Conservation (phyloP, 345 rosid species). For the Tarenaya hassleriana region DNA sequence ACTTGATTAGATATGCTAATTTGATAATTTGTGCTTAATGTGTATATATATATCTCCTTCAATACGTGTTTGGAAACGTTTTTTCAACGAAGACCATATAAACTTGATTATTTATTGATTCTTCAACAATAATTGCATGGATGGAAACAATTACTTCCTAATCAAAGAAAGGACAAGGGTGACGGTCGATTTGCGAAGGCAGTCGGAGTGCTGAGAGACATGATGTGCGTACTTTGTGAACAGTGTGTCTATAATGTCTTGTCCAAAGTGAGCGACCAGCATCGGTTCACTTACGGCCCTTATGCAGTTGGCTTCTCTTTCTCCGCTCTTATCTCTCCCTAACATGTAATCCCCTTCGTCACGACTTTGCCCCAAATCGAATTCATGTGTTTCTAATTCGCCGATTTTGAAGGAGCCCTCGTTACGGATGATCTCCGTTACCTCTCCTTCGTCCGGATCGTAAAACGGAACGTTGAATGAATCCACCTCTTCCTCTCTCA, state of each 20-base stretch:
- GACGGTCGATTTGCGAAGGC: constrained; percentile 19
- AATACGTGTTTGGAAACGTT: too few species aligned
- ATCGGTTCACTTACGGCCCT: constrained; percentile 27
- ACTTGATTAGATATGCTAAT: too few species aligned
- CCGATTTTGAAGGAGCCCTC: constrained; percentile 37
- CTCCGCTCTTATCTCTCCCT: constrained; percentile 13
- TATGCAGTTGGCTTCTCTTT: constrained; percentile 30
- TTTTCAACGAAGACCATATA: too few species aligned
- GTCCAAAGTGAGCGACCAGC: constrained; percentile 29
- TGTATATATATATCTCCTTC: too few species aligned
- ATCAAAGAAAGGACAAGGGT: constrained; percentile 22
- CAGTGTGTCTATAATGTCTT: constrained; percentile 22
- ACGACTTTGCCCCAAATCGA: constrained; percentile 19
- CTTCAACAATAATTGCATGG: background rate
- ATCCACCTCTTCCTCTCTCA: constrained; percentile 34
- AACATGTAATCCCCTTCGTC: background rate
- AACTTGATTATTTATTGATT: too few species aligned
- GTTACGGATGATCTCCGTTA: constrained; percentile 20
- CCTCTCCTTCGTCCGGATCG: constrained; percentile 28
- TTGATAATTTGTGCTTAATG: too few species aligned
- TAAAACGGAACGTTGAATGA: constrained; percentile 39
- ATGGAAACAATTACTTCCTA: constrained; percentile 9
- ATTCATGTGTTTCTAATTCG: constrained; percentile 17
- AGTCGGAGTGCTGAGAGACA: constrained; percentile 11
- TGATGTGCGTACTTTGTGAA: constrained; percentile 30